Conservation (phyloP, 495 filamentous ascomycete species). For the Neurospora sp. region DNA sequence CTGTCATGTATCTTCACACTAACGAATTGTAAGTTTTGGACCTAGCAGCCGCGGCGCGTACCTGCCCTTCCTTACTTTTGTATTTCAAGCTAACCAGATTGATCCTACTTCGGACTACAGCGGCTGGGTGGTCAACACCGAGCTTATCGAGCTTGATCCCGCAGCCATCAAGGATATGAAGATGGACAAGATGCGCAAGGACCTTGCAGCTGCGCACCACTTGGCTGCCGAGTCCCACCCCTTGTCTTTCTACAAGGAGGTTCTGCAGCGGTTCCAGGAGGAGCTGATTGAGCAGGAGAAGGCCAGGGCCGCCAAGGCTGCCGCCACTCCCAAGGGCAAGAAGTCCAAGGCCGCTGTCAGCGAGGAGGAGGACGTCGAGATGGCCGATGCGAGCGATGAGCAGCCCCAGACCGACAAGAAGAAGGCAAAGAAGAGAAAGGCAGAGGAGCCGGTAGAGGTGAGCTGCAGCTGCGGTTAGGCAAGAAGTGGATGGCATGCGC, state of each 20-base stretch:
- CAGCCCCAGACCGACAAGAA: slow-evolving; percentile 39
- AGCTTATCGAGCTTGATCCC: slow-evolving; percentile 62
- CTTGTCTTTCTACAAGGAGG: slow-evolving; percentile 64
- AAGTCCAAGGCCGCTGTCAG: slow-evolving; percentile 37
- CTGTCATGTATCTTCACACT: slow-evolving; percentile 86
- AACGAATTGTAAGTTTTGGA: slow-evolving; percentile 79
- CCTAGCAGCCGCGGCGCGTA: neutral
- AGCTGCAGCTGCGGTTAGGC: slow-evolving; percentile 8
- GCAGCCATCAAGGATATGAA: slow-evolving; percentile 53
- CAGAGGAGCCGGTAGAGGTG: slow-evolving; percentile 59
- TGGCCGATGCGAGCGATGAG: slow-evolving; percentile 53
- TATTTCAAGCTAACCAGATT: neutral
- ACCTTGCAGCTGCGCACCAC: slow-evolving; percentile 59
- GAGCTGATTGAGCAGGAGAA: slow-evolving; percentile 48
- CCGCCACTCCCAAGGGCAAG: slow-evolving; percentile 53
- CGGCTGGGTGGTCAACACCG: slow-evolving; percentile 74
- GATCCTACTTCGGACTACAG: slow-evolving; percentile 36
- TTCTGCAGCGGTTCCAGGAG: slow-evolving; percentile 58
- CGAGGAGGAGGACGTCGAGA: slow-evolving; percentile 63
- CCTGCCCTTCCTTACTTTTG: neutral
- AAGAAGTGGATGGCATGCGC: slow-evolving; percentile 9
- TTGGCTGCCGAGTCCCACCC: slow-evolving; percentile 63
- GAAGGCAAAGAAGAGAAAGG: slow-evolving; percentile 65
- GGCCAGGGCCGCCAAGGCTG: slow-evolving; percentile 52
- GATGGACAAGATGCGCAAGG: slow-evolving; percentile 64